Evolutionary conservation across 306 rosid species (phyloP), one percentile per base, ranked within the genome.

Genomic region (Senna siamea): DNA sequence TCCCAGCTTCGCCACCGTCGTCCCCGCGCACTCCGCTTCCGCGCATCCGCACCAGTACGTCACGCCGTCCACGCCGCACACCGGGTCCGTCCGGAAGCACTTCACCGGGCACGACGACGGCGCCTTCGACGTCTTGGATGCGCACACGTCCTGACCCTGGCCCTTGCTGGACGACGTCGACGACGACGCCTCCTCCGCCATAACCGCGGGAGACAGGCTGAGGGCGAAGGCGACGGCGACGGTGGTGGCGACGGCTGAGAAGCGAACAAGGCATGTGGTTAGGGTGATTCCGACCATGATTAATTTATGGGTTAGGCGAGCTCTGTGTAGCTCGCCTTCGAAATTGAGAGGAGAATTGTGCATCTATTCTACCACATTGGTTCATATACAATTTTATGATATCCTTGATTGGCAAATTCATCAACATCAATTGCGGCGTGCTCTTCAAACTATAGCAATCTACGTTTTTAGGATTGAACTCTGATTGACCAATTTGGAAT

Each of bases 31-130:
- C 2, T 86, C 86, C 0, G 97, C 97, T 26, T 91, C 98, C 1
- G 87, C 81, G 74, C 97, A 93, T 3, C 98, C 98, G 34, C 97
- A 91, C 99, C 97, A 94, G 74, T 94, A 94, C 9, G 95, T 92
- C 6, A 89, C 83, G 50, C 96, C 95, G 75, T 92, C 90, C 0
- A 63, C 90, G 9, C 97, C 96, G 72, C 99, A 94, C 1, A 92
- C 99, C 0, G 96, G 97, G 19, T 88, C 88, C 9, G 97, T 70
- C 5, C 89, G 79, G 41, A 94, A 94, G 84, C 99, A 94, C 44
- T 79, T 92, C 1, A 90, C 83, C 1, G 99, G 97, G 28, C 99
- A 94, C 1, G 77, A 76, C 0, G 83, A 6, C 10, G 87, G 88
- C 1, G 77, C 76, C 0, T 82, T 7, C 9, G 88, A 69, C 18